These are phyloP conservation scores for Geranium rotundifolium DNA, from an alignment of 345 rosid species.

Conservation along the genomic window DNA sequence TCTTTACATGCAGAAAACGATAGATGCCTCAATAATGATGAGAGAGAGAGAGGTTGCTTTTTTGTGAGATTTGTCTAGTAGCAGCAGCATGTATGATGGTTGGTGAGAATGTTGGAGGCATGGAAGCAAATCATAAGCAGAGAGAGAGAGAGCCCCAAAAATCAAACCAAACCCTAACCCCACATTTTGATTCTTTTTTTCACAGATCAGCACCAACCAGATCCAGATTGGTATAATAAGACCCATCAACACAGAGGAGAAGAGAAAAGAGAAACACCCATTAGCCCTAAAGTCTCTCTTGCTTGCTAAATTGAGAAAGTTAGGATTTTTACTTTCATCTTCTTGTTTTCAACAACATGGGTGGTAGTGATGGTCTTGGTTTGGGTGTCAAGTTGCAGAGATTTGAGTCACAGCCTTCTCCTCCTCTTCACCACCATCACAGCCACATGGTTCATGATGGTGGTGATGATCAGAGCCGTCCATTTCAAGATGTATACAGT, in stretches of 20 bases:
- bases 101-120: constrained; percentile 79
- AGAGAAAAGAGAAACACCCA: constrained; percentile 1
- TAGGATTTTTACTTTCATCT: neutral
- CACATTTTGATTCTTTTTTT: neutral
- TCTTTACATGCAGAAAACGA: constrained; percentile 27
- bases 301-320: neutral
- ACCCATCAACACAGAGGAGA: neutral
- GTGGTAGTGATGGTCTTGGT: constrained; percentile 12
- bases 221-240: neutral
- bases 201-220: constrained; percentile 6
- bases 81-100: constrained; percentile 1
- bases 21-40: constrained; percentile 21
- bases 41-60: constrained; percentile 7
- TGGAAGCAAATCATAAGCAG: constrained; percentile 60
- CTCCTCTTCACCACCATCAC: too few species aligned
- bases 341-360: constrained; percentile 30
- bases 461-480: constrained; percentile 10
- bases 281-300: neutral
- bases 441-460: constrained; percentile 14
- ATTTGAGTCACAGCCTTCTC: constrained; percentile 12
- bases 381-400: constrained; percentile 21
- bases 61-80: constrained; percentile 30
- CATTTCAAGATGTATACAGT: constrained; percentile 7
- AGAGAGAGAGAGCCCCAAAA: constrained; percentile 58
- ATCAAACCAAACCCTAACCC: constrained; percentile 13